Evolutionary conservation across 2,329 filamentous ascomycete genomes (phyloP).

Genomic region (Colletotrichum cordylinicola): DNA sequence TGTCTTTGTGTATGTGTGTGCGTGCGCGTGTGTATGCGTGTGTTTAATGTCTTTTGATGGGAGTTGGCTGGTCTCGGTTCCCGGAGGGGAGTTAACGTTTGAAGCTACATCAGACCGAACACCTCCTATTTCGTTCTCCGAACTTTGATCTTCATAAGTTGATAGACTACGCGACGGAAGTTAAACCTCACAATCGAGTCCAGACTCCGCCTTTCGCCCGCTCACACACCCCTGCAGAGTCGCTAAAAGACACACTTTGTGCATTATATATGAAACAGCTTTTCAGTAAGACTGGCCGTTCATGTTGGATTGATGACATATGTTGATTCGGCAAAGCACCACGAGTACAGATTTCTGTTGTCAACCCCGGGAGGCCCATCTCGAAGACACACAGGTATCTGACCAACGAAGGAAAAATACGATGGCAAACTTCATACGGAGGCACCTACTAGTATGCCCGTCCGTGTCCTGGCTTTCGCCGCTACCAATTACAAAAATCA

Average conservation of each 20-base stretch:
- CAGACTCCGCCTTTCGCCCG: not conserved
- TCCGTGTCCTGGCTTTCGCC: not conserved
- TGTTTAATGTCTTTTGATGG: not conserved
- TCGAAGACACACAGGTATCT: not conserved
- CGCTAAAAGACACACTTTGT: fast-evolving
- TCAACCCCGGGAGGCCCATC: not conserved
- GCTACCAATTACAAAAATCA: not conserved
- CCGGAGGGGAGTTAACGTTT: not conserved
- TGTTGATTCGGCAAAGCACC: not conserved
- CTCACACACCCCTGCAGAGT: not conserved
- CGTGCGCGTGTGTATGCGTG: not conserved
- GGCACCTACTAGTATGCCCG: not conserved
- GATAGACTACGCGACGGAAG: not conserved
- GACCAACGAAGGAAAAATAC: not conserved
- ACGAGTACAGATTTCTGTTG: not conserved
- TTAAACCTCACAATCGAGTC: not conserved
- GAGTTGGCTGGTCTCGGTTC: not conserved
- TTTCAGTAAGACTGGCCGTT: not conserved
- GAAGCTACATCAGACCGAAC: not conserved
- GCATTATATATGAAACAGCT: not conserved
- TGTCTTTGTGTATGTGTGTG: too few species aligned
- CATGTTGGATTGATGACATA: not conserved
- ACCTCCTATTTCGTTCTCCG: not conserved
- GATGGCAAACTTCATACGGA: not conserved
- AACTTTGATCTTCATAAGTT: not conserved